Conservation (phyloP, 2,329 filamentous ascomycete species). For the Aspergillus neoniger region DNA sequence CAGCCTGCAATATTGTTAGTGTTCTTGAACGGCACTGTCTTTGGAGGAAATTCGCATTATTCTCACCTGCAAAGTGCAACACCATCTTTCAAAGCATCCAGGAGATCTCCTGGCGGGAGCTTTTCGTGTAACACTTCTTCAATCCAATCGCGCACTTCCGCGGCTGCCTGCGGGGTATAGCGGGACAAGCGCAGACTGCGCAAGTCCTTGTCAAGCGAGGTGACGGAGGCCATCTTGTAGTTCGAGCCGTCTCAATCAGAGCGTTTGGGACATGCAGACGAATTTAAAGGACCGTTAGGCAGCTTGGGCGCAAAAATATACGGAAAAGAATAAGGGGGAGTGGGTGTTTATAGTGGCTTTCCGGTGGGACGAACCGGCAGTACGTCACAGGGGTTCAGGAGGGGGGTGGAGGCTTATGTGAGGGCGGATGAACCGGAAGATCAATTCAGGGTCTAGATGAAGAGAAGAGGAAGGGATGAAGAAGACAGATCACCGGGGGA, state of each 20-base stretch:
- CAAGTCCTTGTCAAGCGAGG: conserved; percentile 93
- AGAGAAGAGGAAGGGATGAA: conserved; percentile 4
- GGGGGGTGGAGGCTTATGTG: neutral
- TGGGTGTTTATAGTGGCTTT: conserved; percentile 8
- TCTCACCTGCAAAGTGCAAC: conserved; percentile 84
- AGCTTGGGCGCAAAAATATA: neutral
- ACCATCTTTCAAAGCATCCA: conserved; percentile 87
- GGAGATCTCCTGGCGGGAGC: conserved; percentile 71
- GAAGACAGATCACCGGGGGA: neutral
- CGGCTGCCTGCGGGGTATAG: conserved; percentile 87
- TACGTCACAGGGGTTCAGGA: conserved; percentile 11
- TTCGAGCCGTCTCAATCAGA: neutral
- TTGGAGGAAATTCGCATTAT: no score
- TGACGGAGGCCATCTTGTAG: conserved; percentile 79
- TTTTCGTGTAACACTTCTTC: conserved; percentile 75
- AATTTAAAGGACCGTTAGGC: neutral
- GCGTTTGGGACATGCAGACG: conserved; percentile 8
- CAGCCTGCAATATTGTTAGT: conserved; percentile 58
- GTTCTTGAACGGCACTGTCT: neutral
- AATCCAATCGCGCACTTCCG: conserved; percentile 83
- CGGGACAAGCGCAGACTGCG: conserved; percentile 87
- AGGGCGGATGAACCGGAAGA: neutral
- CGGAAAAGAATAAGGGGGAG: conserved; percentile 3
- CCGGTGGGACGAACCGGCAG: conserved; percentile 15
- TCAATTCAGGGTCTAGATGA: neutral